Percentiles rank a stretch among this genome's conserved stretches.
These are phyloP conservation scores for Nicotiana benthamiana DNA, from an alignment of 257 asterid genomes.

Conservation along the genomic window DNA sequence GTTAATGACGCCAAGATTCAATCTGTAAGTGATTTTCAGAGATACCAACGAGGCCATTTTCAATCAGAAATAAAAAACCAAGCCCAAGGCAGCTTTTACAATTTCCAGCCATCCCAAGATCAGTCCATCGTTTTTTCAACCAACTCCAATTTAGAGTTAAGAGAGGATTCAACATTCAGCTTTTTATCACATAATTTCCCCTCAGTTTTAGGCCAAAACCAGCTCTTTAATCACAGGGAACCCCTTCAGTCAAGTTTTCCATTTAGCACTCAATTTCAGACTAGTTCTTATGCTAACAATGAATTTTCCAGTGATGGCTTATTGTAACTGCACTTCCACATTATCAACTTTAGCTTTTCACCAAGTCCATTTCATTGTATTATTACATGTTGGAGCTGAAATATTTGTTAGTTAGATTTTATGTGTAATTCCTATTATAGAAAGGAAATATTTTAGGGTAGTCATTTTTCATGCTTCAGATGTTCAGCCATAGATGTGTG, in stretches of 20 bases:
- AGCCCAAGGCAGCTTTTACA: background rate
- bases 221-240: conserved; percentile 88
- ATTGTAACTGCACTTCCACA: background rate
- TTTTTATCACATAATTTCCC: background rate
- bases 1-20: background rate
- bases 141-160: conserved; percentile 23
- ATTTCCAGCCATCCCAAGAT: background rate
- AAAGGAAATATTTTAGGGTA: background rate
- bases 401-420: background rate
- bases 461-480: too few relatives aligned
- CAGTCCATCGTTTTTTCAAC: background rate
- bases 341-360: background rate
- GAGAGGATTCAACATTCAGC: background rate
- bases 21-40: background rate
- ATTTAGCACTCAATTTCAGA: background rate
- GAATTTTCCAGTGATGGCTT: background rate
- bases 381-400: background rate
- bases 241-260: conserved; percentile 98
- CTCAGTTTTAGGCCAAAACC: conserved; percentile 38
- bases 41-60: background rate
- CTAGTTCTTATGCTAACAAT: background rate
- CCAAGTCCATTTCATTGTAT: background rate
- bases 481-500: too few relatives aligned
- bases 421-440: background rate
- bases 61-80: background rate